phyloP scores from a whole-genome alignment of 208 protist species.

The Wallacemonas collosoma region DNA sequence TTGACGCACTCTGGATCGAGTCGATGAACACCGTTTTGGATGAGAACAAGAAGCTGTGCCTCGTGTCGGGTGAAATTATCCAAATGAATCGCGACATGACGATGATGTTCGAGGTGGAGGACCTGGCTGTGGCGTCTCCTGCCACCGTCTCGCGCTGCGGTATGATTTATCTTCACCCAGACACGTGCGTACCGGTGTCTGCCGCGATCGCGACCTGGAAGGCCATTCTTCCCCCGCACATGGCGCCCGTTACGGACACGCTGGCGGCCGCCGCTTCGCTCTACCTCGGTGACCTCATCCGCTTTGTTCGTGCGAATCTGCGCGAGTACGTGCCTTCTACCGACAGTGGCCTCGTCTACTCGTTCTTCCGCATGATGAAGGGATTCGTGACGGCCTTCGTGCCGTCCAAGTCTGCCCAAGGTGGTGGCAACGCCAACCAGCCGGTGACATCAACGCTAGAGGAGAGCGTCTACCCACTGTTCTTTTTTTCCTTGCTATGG shows the following conservation, averaged over 20 bases:
- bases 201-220: slow-evolving; percentile 89
- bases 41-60: slow-evolving; percentile 97
- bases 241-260: slow-evolving; percentile 68
- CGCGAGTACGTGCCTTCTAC: slow-evolving; percentile 94
- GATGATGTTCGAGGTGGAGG: slow-evolving; percentile 98
- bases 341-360: slow-evolving; percentile 91
- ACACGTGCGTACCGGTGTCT: slow-evolving; percentile 78
- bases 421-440: slow-evolving; percentile 14
- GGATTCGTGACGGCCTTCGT: slow-evolving; percentile 82
- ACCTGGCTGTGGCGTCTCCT: slow-evolving; percentile 96
- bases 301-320: slow-evolving; percentile 83
- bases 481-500: slow-evolving; percentile 97
- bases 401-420: slow-evolving; percentile 31
- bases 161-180: slow-evolving; percentile 98
- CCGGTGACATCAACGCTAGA: slow-evolving; percentile 35
- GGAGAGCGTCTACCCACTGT: slow-evolving; percentile 78
- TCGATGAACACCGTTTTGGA: slow-evolving; percentile 97
- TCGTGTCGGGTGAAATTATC: slow-evolving; percentile 96
- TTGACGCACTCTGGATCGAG: slow-evolving; percentile 97
- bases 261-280: slow-evolving; percentile 62
- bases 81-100: slow-evolving; percentile 96
- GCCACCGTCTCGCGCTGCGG: slow-evolving; percentile 98
- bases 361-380: slow-evolving; percentile 94
- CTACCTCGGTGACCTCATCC: slow-evolving; percentile 83
- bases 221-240: slow-evolving; percentile 65